These are phyloP conservation scores for Nidularia sp. DNA, from an alignment of 768 basidiomycete species.

Conservation along the genomic window DNA sequence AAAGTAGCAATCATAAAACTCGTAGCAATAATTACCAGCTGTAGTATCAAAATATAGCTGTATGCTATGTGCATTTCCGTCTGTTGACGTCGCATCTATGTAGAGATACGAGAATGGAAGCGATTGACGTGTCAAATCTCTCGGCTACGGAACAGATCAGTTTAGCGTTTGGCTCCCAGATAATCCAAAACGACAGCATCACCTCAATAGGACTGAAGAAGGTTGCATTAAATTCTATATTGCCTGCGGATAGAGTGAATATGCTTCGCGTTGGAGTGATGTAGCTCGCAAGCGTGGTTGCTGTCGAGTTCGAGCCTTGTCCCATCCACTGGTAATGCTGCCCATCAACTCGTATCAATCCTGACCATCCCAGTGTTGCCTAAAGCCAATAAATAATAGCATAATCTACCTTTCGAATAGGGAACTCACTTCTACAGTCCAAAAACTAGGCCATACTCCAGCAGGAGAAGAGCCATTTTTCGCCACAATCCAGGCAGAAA, in stretches of 20 bases:
- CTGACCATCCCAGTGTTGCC: slow-evolving; percentile 39
- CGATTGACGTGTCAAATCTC: slow-evolving; percentile 45
- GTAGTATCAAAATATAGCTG: slow-evolving; percentile 47
- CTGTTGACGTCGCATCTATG: slow-evolving; percentile 29
- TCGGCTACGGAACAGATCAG: slow-evolving; percentile 24
- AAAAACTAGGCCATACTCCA: neutral
- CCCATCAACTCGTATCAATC: slow-evolving; percentile 44
- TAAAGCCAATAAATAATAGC: too few species aligned
- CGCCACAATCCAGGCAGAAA: slow-evolving; percentile 35
- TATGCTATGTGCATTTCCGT: slow-evolving; percentile 31
- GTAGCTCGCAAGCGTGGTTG: slow-evolving; percentile 7
- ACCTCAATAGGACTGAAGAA: slow-evolving; percentile 62
- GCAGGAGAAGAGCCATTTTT: slow-evolving; percentile 10
- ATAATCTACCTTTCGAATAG: too few species aligned
- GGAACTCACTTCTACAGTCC: slow-evolving; percentile 6
- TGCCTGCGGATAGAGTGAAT: slow-evolving; percentile 47
- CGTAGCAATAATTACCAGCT: slow-evolving; percentile 15
- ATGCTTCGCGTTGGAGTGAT: slow-evolving; percentile 54
- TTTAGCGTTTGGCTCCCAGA: too few species aligned
- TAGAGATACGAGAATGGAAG: slow-evolving; percentile 48
- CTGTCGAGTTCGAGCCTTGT: slow-evolving; percentile 10
- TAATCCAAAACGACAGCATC: neutral
- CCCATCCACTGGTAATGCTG: slow-evolving; percentile 42
- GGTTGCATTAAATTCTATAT: slow-evolving; percentile 43
- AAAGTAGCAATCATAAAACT: too few species aligned